Base-by-base conservation (phyloP, 352 stramenopile genomes). In the Albugo laibachii region DNA sequence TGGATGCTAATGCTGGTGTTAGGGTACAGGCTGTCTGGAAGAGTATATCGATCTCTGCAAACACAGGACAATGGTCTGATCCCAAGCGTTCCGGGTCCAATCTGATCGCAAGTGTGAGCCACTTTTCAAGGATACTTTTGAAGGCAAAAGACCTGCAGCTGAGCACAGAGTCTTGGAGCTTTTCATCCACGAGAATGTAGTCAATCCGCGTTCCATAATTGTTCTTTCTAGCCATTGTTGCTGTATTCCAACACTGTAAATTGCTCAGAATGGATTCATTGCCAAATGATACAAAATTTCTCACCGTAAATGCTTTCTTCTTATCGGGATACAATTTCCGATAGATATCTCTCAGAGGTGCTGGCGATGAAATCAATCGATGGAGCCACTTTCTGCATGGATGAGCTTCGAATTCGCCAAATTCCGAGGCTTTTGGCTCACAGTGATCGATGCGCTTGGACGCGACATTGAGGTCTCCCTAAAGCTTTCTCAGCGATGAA, bases 121-220 rank as follows among this genome's bases (percentile, higher is more conserved):
- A 34, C n/a, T n/a, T n/a, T n/a, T 16, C 35, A 42, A 27, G 5
- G 13, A 14, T 15, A 47, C 6, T 35, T 11, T 24, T 5, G 19
- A 36, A n/a, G 34, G 6, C 36, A 47, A 8, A 43, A 8, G 2
- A 21, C 16, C 38, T 21, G 19, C 16, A 43, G 16, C 16, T 21
- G 38, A 21, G 16, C 16, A 21, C 19, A 10, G 16, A 43, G 16
- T 3, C 8, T 19, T 21, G 40, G 36, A 93, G 62, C 14, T 18
- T 34, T 0, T 51, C 46, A n/a, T 85, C 74, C 2, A 78, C 60
- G 15, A 95, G 59, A 42, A 95, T 83, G 47, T 94, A 95, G 58
- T 95, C 84, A 48, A 95, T 88, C 36, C 84, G 76, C 16, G 75
- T 82, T 46, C 84, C 84, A 42, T 83, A 95, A 57, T 95, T 95